Evolutionary conservation across 352 stramenopile species (phyloP), one percentile per base, ranked within the genome.

Genomic region (Peronosclerospora sorghi): DNA sequence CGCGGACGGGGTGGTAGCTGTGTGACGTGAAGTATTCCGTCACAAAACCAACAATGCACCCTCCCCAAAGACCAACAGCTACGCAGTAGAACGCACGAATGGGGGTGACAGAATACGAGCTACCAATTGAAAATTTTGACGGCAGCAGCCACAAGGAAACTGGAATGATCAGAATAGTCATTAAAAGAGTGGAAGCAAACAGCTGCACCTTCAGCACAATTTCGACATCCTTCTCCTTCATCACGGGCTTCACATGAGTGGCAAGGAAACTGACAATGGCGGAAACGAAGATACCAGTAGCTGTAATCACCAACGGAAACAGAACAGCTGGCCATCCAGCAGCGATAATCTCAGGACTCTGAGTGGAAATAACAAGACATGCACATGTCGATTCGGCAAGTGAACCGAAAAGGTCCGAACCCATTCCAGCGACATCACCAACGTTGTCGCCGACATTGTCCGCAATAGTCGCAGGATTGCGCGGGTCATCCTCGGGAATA

Each of bases 371-470:
- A 10, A 99, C 94, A 34, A 99, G 77, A 29, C 93, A 94, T n/a
- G 96, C 96, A 65, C 95, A 98, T 42, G 95, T 98, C n/a, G 94
- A 82, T 62, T 98, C 96, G 29, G 95, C 96, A 53, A 99, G 97
- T 52, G 90, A 98, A 59, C 95, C 96, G 63, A 99, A 99, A 9
- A 99, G 83, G 91, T 99, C 96, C 45, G 94, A 96, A 29, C 96
- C 96, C 96, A 99, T 99, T 73, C 96, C 96, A 36, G 96, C 96
- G 40, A 99, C 95, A 74, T 99, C 96, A 71, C 96, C 96, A 21
- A 99, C 96, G 61, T 99, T 99, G 77, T 99, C 96, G 65, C 96
- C 96, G 35, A 99, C 96, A 65, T 99, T 99, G 72, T 99, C 96
- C 18, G 96, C 96, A 83, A 99, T 99, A 4, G 94, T 98, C 38